These are phyloP conservation scores for Cryptococcus sp. DNA, from an alignment of 1,284 basidiomycete species.

Conservation along the genomic window DNA sequence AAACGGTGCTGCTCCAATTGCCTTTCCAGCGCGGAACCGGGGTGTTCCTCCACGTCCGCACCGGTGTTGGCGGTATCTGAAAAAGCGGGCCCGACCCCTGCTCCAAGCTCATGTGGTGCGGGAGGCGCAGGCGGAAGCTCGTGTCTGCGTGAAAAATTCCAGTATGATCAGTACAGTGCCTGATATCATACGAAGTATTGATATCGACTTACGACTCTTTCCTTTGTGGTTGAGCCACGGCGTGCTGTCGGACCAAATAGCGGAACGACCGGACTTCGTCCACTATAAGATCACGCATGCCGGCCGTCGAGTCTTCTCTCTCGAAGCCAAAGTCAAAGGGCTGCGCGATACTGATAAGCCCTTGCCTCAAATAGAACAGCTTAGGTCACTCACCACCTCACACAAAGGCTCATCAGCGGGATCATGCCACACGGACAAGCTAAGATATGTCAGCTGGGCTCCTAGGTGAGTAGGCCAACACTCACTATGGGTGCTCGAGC, in stretches of 20 bases:
- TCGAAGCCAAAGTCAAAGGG: slow-evolving; percentile 99
- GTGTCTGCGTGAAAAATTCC: slow-evolving; percentile 16
- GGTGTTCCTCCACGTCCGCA: slow-evolving; percentile 73
- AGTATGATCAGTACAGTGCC: neutral
- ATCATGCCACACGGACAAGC: slow-evolving; percentile 87
- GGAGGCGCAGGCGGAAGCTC: slow-evolving; percentile 45
- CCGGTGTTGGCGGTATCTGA: slow-evolving; percentile 55
- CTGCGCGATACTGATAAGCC: slow-evolving; percentile 48
- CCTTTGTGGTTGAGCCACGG: slow-evolving; percentile 26
- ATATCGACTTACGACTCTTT: slow-evolving; percentile 28
- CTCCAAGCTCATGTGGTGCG: slow-evolving; percentile 29
- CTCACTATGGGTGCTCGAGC: slow-evolving; percentile 83
- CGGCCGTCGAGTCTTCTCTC: slow-evolving; percentile 91
- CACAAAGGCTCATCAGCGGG: slow-evolving; percentile 87
- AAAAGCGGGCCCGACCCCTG: slow-evolving; percentile 51
- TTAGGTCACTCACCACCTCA: slow-evolving; percentile 59
- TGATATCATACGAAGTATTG: neutral
- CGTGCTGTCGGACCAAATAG: slow-evolving; percentile 44
- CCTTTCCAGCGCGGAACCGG: slow-evolving; percentile 79
- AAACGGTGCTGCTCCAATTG: slow-evolving; percentile 60
- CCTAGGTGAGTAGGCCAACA: neutral
- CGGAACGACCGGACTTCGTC: slow-evolving; percentile 74
- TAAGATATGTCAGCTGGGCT: slow-evolving; percentile 15
- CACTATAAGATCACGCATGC: slow-evolving; percentile 95
- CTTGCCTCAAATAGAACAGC: too few species aligned